phyloP scores from a whole-genome alignment of 805 yeast species.

The Ogataea trehalophila region DNA sequence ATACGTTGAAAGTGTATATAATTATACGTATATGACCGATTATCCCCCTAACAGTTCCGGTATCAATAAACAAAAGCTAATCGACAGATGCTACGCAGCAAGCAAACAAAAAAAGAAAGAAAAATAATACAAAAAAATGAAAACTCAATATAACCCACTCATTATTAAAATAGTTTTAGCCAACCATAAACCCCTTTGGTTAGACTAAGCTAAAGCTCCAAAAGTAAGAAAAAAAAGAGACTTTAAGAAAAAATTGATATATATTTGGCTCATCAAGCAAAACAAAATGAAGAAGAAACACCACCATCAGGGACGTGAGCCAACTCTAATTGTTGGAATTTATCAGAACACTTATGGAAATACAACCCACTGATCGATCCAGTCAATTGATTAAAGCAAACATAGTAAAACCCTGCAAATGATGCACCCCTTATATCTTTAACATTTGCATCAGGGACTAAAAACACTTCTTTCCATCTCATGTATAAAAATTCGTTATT shows the following conservation, averaged over 20 bases:
- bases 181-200: no score
- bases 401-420: constrained; percentile 88
- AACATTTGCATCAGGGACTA: constrained; percentile 74
- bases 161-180: no score
- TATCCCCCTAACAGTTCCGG: no score
- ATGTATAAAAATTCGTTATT: constrained; percentile 59
- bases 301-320: constrained; percentile 49
- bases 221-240: background rate
- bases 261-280: constrained; percentile 9
- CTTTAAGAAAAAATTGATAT: background rate
- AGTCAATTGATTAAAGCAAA: constrained; percentile 70
- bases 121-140: no score
- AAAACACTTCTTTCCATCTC: constrained; percentile 93
- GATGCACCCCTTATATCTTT: constrained; percentile 67
- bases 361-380: constrained; percentile 80
- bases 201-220: no score
- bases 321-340: constrained; percentile 71
- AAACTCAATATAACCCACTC: no score
- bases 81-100: no score
- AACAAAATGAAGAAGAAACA: constrained; percentile 28
- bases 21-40: no score
- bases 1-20: no score
- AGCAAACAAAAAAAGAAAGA: no score
- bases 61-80: no score
- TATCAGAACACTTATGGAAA: constrained; percentile 75